Evolutionary conservation across 345 rosid species (phyloP), one percentile per base, ranked within the genome.

Genomic region (Mallotus nudiflorus): DNA sequence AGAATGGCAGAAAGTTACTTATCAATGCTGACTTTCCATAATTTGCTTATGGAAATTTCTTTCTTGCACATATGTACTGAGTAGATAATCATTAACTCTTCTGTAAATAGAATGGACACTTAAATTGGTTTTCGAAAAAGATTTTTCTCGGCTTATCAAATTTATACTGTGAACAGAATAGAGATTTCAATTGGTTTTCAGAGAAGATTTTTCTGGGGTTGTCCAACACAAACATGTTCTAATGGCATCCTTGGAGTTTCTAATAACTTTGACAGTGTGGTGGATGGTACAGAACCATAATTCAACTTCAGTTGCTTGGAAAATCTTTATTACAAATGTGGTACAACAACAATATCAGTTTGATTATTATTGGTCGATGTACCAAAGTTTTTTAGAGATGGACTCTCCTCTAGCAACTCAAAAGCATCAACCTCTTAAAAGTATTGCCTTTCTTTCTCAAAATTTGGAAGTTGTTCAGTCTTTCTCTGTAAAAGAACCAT

Each of bases 391-490:
- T 95, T 92, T 10, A 98, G 99, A n/a, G 99, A 95, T 20, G 99
- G 98, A 78, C 99, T 95, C 86, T 95, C 99, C 78, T 95, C 99
- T 42, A 85, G 66, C 82, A 95, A 82, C 80, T 92, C 96, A 63
- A 92, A 92, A 44, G 90, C 98, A 87, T 92, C 99, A 70, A 95
- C 90, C 75, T 92, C 94, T 57, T 83, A 57, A 82, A 92, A 95
- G 68, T 95, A 95, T 64, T 85, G 77, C 48, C 78, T 78, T 79
- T 92, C 98, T 84, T 80, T 90, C 81, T 85, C 85, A 5, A 92
- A 82, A 78, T 75, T 85, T 70, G 79, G 81, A 77, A 79, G 85
- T 44, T 78, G 81, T 57, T 54, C 82, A 65, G 57, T 79, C 77
- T 85, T 86, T n/a, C 80, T 88, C 97, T 88, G 75, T 48, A 75